phyloP scores from a whole-genome alignment of 768 basidiomycete genomes.

The Lyophyllum atratum region DNA sequence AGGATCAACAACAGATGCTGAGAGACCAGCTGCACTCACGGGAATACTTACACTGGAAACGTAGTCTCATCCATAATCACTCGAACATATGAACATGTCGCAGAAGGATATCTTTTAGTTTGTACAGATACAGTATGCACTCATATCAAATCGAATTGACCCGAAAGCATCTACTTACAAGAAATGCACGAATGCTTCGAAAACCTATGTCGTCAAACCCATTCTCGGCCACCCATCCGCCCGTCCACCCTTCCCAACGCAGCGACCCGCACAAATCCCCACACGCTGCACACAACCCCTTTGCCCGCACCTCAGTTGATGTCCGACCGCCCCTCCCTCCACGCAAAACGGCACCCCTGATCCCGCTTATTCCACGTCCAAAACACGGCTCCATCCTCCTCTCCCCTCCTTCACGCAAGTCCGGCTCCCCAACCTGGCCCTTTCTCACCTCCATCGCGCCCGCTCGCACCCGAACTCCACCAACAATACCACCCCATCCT shows the following conservation, averaged over 20 bases:
- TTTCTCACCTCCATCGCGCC: conserved; percentile 12
- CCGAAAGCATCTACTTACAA: no score
- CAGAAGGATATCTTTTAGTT: no score
- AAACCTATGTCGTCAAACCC: no score
- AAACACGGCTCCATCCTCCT: conserved; percentile 33
- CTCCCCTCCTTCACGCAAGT: conserved; percentile 18
- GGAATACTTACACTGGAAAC: no score
- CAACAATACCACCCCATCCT: conserved; percentile 15
- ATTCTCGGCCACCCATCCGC: conserved; percentile 12
- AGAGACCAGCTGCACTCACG: no score
- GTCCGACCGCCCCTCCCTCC: conserved; percentile 50
- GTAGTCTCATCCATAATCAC: no score
- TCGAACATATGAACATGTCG: no score
- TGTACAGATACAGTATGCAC: no score
- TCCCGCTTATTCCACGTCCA: conserved; percentile 32
- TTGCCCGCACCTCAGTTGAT: conserved; percentile 24
- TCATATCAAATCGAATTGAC: no score
- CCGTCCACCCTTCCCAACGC: conserved; percentile 16
- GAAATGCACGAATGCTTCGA: no score
- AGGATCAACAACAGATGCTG: no score
- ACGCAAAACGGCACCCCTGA: conserved; percentile 38
- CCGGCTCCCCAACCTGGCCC: conserved; percentile 16
- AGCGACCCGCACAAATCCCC: conserved; percentile 6
- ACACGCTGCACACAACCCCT: conserved; percentile 40
- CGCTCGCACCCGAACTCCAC: conserved; percentile 7